These are phyloP conservation scores for Fusarium longipes DNA, from an alignment of 2,329 filamentous ascomycete genomes.

Conservation along the genomic window DNA sequence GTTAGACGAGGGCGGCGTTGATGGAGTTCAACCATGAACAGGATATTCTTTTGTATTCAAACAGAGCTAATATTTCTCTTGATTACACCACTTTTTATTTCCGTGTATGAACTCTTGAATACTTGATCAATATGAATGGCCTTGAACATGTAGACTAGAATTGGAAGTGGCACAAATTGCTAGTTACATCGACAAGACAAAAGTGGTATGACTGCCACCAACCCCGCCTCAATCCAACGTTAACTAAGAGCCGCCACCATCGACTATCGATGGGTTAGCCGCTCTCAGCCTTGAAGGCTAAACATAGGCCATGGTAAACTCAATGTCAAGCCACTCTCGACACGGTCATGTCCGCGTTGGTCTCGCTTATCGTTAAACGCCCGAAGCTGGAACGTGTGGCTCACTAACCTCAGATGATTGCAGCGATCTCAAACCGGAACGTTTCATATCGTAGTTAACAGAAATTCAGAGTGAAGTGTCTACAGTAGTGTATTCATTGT, in stretches of 20 bases:
- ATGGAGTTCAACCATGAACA: conserved; percentile 15
- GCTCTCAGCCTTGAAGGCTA: conserved; percentile 5
- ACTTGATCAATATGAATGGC: background rate
- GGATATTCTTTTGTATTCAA: background rate
- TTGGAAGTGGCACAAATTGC: background rate
- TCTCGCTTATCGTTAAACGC: background rate
- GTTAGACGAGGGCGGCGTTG: conserved; percentile 18
- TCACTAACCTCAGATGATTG: background rate
- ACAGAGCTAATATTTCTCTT: background rate
- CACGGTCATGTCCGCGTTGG: conserved; percentile 8
- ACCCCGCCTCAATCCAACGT: background rate
- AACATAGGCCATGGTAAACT: conserved; percentile 9
- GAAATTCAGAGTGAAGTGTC: background rate
- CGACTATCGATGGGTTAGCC: background rate
- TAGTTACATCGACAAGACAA: conserved; percentile 3
- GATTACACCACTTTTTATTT: background rate
- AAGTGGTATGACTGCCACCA: background rate
- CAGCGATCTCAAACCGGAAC: background rate
- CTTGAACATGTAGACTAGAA: background rate
- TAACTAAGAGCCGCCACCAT: conserved; percentile 5
- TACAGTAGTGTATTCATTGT: conserved; percentile 13
- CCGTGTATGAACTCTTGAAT: background rate
- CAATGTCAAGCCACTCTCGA: background rate
- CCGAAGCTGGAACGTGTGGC: background rate
- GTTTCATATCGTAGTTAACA: background rate